Evolutionary conservation across 495 filamentous ascomycete species (phyloP).

Genomic region (Coniosporium apollinis): DNA sequence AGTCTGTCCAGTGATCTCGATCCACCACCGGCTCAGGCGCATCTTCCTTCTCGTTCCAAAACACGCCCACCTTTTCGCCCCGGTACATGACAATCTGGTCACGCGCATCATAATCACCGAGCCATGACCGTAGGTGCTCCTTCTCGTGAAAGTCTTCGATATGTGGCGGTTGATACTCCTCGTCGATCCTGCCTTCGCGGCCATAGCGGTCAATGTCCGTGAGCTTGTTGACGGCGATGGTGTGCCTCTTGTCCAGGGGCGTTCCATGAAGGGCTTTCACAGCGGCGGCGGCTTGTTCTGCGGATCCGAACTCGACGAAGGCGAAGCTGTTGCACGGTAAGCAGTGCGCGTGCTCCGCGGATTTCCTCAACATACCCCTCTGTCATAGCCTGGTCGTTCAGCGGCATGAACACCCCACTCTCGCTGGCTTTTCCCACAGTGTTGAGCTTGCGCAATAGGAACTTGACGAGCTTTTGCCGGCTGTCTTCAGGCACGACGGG

Average conservation of each 20-base stretch:
- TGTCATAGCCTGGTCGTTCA: slow-evolving; percentile 64
- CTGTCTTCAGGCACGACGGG: slow-evolving; percentile 69
- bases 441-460: slow-evolving; percentile 79
- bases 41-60: slow-evolving; percentile 96
- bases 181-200: slow-evolving; percentile 78
- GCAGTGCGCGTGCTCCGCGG: neutral
- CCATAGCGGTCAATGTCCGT: slow-evolving; percentile 96
- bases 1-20: slow-evolving; percentile 87
- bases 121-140: slow-evolving; percentile 88
- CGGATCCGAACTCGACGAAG: slow-evolving; percentile 90
- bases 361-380: slow-evolving; percentile 45
- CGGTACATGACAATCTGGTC: slow-evolving; percentile 92
- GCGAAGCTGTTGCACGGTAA: slow-evolving; percentile 26
- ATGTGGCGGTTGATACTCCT: slow-evolving; percentile 64
- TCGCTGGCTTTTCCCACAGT: slow-evolving; percentile 68
- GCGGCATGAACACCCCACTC: slow-evolving; percentile 81
- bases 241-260: slow-evolving; percentile 89
- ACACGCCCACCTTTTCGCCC: slow-evolving; percentile 77
- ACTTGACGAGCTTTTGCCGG: slow-evolving; percentile 83
- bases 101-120: slow-evolving; percentile 68
- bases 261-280: slow-evolving; percentile 69
- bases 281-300: slow-evolving; percentile 75
- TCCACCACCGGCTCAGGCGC: slow-evolving; percentile 75
- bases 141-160: slow-evolving; percentile 72
- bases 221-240: slow-evolving; percentile 87